Evolutionary conservation across 1,284 basidiomycete species (phyloP).

Genomic region (Crepidotus sp.): DNA sequence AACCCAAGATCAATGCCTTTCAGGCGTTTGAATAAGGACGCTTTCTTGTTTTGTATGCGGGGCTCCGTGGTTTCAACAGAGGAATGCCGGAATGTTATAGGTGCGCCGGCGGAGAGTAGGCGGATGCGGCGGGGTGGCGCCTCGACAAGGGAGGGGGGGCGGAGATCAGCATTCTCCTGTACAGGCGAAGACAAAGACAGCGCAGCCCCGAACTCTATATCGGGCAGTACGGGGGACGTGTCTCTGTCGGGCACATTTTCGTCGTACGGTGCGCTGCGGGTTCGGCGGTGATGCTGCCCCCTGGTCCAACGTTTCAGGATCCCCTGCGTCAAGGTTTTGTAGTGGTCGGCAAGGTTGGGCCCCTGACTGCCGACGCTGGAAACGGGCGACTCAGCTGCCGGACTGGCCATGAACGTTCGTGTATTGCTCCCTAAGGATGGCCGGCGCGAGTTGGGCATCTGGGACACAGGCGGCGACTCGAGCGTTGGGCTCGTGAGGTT

Average conservation of each 20-base stretch:
- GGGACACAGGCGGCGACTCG: slow-evolving; percentile 27
- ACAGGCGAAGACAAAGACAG: slow-evolving; percentile 15
- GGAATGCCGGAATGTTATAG: slow-evolving; percentile 13
- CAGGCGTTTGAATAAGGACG: slow-evolving; percentile 15
- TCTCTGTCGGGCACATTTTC: slow-evolving; percentile 19
- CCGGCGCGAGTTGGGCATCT: background rate
- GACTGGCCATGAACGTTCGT: background rate
- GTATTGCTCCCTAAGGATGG: slow-evolving; percentile 6
- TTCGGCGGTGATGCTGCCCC: slow-evolving; percentile 37
- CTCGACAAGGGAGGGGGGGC: background rate
- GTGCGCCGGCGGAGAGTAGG: slow-evolving; percentile 9
- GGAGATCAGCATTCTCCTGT: background rate
- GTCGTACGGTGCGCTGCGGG: slow-evolving; percentile 41
- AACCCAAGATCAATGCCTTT: slow-evolving; percentile 10
- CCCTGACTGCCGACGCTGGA: slow-evolving; percentile 4
- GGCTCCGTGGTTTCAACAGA: slow-evolving; percentile 11
- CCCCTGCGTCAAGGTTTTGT: slow-evolving; percentile 26
- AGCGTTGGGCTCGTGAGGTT: slow-evolving; percentile 28
- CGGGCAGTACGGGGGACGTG: slow-evolving; percentile 14
- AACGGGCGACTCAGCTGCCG: slow-evolving; percentile 2
- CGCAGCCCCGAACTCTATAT: slow-evolving; percentile 16
- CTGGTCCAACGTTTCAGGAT: slow-evolving; percentile 39
- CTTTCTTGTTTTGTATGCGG: slow-evolving; percentile 3
- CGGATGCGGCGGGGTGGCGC: background rate
- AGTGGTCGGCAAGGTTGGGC: slow-evolving; percentile 13